These are phyloP conservation scores for Entoloma clypeatum DNA, from an alignment of 1,284 basidiomycete species.

Conservation along the genomic window DNA sequence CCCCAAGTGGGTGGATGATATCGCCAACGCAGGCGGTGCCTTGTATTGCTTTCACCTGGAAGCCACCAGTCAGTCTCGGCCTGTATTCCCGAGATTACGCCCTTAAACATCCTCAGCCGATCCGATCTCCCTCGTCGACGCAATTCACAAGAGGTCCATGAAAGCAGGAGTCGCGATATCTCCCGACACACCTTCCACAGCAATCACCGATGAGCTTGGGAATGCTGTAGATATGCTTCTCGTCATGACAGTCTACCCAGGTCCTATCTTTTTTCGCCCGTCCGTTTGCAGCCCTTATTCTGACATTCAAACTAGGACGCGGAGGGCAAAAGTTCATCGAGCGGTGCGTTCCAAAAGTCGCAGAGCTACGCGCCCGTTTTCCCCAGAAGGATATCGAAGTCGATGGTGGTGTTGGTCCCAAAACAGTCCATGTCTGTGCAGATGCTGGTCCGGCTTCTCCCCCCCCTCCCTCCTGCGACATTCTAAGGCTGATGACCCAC, in stretches of 20 bases:
- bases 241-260: conserved; percentile 97
- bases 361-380: conserved; percentile 89
- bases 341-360: conserved; percentile 88
- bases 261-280: conserved; percentile 30
- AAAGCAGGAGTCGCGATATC: conserved; percentile 93
- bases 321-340: conserved; percentile 98
- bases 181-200: conserved; percentile 83
- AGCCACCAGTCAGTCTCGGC: conserved; percentile 79
- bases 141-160: conserved; percentile 79
- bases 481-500: conserved; percentile 4
- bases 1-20: conserved; percentile 91
- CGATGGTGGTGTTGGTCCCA: conserved; percentile 93
- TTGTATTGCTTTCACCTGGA: conserved; percentile 98
- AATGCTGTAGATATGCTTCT: conserved; percentile 87
- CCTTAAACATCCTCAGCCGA: conserved; percentile 46
- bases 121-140: conserved; percentile 68
- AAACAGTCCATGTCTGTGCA: conserved; percentile 87
- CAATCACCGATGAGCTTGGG: conserved; percentile 82
- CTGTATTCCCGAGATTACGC: conserved; percentile 3
- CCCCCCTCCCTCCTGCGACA: not conserved
- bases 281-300: not conserved
- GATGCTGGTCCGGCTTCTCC: conserved; percentile 66
- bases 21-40: conserved; percentile 92
- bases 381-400: conserved; percentile 95
- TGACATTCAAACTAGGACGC: conserved; percentile 51